phyloP scores from a whole-genome alignment of 352 stramenopile genomes.

The Sclerospora graminicola region DNA sequence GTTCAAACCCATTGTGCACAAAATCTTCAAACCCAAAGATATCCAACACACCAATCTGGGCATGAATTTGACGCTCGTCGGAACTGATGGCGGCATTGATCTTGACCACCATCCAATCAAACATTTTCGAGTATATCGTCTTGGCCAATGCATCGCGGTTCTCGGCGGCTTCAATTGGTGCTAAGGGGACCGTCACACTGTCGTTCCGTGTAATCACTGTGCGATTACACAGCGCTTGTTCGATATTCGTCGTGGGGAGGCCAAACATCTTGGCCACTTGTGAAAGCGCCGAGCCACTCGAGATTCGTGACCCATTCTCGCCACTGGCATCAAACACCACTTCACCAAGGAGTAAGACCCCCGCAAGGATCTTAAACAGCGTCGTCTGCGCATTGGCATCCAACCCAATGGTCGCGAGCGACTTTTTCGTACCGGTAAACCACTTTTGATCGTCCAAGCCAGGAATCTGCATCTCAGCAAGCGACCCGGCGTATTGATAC shows the following conservation, averaged over 20 bases:
- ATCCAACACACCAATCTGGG: slow-evolving; percentile 94
- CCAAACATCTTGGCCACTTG: slow-evolving; percentile 87
- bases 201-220: slow-evolving; percentile 87
- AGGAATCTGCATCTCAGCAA: slow-evolving; percentile 73
- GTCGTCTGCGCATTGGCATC: slow-evolving; percentile 37
- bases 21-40: slow-evolving; percentile 99
- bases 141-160: slow-evolving; percentile 95
- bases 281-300: slow-evolving; percentile 42
- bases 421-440: slow-evolving; percentile 68
- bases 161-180: slow-evolving; percentile 85
- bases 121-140: slow-evolving; percentile 96
- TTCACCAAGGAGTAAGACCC: slow-evolving; percentile 94
- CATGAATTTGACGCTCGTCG: slow-evolving; percentile 56
- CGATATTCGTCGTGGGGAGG: slow-evolving; percentile 77
- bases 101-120: slow-evolving; percentile 94
- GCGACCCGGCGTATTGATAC: slow-evolving; percentile 67
- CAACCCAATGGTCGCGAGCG: slow-evolving; percentile 70
- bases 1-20: slow-evolving; percentile 87
- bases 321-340: slow-evolving; percentile 83
- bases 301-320: slow-evolving; percentile 67
- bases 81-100: slow-evolving; percentile 81
- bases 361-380: slow-evolving; percentile 82
- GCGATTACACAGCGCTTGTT: slow-evolving; percentile 87
- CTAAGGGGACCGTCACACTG: slow-evolving; percentile 72
- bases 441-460: slow-evolving; percentile 81